Conservation (phyloP, 2,329 filamentous ascomycete genomes). For the Pseudogymnoascus sp. region DNA sequence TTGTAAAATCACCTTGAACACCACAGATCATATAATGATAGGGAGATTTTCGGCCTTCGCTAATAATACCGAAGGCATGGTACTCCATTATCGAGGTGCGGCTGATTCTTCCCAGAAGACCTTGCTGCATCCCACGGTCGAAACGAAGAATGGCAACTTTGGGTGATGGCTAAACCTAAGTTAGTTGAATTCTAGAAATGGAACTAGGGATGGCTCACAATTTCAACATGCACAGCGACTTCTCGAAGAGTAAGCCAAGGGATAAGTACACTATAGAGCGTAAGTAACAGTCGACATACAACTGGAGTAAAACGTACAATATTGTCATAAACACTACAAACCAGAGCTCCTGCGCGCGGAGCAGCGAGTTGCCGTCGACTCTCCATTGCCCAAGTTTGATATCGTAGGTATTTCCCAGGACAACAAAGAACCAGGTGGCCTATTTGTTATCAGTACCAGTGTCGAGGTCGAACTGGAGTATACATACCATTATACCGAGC, state of each 20-base stretch:
- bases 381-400: slow-evolving; percentile 31
- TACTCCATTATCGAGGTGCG: slow-evolving; percentile 37
- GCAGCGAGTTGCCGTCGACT: slow-evolving; percentile 28
- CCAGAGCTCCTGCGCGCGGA: slow-evolving; percentile 34
- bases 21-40: slow-evolving; percentile 37
- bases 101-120: slow-evolving; percentile 34
- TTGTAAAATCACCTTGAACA: slow-evolving; percentile 36
- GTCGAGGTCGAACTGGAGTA: background rate
- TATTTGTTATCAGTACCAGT: slow-evolving; percentile 18
- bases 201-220: slow-evolving; percentile 24
- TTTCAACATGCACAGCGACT: slow-evolving; percentile 34
- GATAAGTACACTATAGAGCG: slow-evolving; percentile 30
- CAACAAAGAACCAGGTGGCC: slow-evolving; percentile 33
- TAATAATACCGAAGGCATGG: slow-evolving; percentile 36
- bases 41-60: slow-evolving; percentile 30
- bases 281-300: slow-evolving; percentile 17
- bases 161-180: slow-evolving; percentile 30
- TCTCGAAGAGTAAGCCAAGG: slow-evolving; percentile 34
- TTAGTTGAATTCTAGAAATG: slow-evolving; percentile 17
- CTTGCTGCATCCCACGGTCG: slow-evolving; percentile 35
- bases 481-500: slow-evolving; percentile 32
- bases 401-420: slow-evolving; percentile 34
- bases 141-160: slow-evolving; percentile 35
- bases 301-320: slow-evolving; percentile 26
- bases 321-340: slow-evolving; percentile 35